A percentile compares a stretch with the other conserved stretches of the same genome.
phyloP scores from a whole-genome alignment of 148 eudicot species.

The Simmondsia chinensis region DNA sequence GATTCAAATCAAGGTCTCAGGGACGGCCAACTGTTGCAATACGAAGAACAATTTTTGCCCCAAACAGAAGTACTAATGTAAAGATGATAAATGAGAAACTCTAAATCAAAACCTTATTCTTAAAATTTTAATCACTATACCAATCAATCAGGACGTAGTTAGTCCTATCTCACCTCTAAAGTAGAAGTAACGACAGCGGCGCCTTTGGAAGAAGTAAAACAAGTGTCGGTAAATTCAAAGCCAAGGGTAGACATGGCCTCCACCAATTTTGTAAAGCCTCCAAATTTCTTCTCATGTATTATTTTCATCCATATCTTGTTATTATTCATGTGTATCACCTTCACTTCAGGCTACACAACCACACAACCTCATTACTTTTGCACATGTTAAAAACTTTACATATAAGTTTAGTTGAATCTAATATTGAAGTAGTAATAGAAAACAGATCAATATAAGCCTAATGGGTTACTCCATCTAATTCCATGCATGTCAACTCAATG shows the following conservation, averaged over 20 bases:
- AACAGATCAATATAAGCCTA: too few relatives aligned
- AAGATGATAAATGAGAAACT: too few relatives aligned
- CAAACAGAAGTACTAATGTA: too few relatives aligned
- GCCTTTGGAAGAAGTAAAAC: conserved; percentile 47
- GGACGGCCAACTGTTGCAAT: too few relatives aligned
- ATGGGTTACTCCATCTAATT: too few relatives aligned
- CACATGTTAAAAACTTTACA: background rate
- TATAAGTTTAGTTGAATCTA: background rate
- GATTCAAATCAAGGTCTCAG: too few relatives aligned
- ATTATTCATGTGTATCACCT: conserved; percentile 36
- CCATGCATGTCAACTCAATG: too few relatives aligned
- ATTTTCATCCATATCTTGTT: conserved; percentile 71
- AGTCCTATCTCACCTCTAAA: conserved; percentile 68
- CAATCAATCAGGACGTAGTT: too few relatives aligned
- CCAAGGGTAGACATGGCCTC: conserved; percentile 54
- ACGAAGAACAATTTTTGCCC: too few relatives aligned
- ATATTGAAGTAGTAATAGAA: too few relatives aligned
- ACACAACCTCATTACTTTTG: background rate
- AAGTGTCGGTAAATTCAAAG: conserved; percentile 42
- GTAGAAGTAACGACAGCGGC: conserved; percentile 53
- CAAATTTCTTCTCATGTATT: conserved; percentile 42
- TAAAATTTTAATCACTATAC: too few relatives aligned
- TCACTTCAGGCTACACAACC: conserved; percentile 48
- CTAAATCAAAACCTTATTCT: too few relatives aligned
- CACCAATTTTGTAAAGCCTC: conserved; percentile 45